A percentile compares a stretch with the other conserved stretches of the same genome.
phyloP scores from a whole-genome alignment of 176 grass and related monocot genomes.

The Raddia distichophylla region DNA sequence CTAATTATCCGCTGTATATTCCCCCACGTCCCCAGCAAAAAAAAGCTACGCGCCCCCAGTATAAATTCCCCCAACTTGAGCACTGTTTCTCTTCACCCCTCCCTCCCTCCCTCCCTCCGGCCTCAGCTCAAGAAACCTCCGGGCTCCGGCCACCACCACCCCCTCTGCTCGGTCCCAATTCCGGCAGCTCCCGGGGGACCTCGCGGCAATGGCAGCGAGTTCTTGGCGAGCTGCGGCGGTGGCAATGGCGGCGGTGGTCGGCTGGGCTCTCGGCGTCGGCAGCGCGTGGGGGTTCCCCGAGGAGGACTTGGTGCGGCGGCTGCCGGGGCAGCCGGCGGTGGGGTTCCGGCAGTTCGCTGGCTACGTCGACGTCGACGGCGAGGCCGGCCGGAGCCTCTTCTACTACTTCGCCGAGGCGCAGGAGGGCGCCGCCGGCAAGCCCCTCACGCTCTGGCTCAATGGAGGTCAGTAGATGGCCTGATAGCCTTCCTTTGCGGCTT shows the following conservation, averaged over 20 bases:
- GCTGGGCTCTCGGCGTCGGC: background rate
- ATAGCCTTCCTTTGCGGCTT: background rate
- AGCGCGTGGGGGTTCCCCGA: slow-evolving; percentile 46
- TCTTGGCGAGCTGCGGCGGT: slow-evolving; percentile 39
- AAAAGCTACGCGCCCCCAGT: background rate
- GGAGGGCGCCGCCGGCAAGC: slow-evolving; percentile 58
- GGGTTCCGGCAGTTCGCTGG: slow-evolving; percentile 90
- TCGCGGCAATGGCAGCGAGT: slow-evolving; percentile 35
- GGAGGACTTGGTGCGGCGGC: slow-evolving; percentile 73
- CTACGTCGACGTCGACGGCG: slow-evolving; percentile 76
- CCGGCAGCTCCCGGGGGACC: background rate
- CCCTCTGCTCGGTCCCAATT: background rate
- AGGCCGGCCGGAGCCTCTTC: slow-evolving; percentile 85
- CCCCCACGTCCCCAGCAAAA: background rate
- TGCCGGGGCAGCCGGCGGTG: slow-evolving; percentile 73
- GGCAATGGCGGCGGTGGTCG: slow-evolving; percentile 24
- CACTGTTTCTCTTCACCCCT: background rate
- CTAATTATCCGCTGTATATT: slow-evolving; percentile 42
- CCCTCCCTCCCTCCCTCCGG: background rate
- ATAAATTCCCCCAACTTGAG: slow-evolving; percentile 3
- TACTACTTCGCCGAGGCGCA: slow-evolving; percentile 95
- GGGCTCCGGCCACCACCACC: too few species aligned
- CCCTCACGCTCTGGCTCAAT: slow-evolving; percentile 96
- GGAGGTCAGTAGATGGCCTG: slow-evolving; percentile 54
- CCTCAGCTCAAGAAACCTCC: background rate